These are phyloP conservation scores for Apophysomyces trapeziformis DNA, from an alignment of 371 early-diverging fungal species.

Conservation along the genomic window DNA sequence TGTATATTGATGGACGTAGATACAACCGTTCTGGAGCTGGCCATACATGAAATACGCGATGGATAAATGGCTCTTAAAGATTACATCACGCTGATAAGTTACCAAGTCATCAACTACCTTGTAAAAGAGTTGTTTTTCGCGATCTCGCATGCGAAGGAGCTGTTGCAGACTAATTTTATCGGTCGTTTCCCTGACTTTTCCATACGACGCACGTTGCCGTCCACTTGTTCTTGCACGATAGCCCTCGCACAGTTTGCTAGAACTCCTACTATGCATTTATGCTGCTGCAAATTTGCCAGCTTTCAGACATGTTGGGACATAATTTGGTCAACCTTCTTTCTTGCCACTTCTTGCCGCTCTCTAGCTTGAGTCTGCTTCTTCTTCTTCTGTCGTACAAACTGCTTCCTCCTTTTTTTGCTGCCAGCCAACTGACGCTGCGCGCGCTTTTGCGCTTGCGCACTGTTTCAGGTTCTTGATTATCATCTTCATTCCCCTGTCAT, in stretches of 20 bases:
- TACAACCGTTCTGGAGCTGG: background rate
- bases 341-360: background rate
- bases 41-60: background rate
- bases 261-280: background rate
- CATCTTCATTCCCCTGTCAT: too few species aligned
- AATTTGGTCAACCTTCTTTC: background rate
- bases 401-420: too few species aligned
- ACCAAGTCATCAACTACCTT: too few species aligned
- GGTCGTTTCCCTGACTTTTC: too few species aligned
- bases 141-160: background rate
- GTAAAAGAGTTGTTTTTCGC: background rate
- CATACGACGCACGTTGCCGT: background rate
- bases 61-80: background rate
- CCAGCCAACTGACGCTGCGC: too few species aligned
- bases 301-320: background rate
- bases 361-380: too few species aligned
- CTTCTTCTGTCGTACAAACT: too few species aligned
- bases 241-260: background rate
- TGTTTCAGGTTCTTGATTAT: too few species aligned
- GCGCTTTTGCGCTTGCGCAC: too few species aligned
- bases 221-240: background rate
- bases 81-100: background rate
- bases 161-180: background rate
- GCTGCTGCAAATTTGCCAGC: background rate
- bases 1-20: background rate